A percentile compares a stretch with the other conserved stretches of the same genome.
Conservation (phyloP, 345 rosid species). For the Gossypium raimondii region DNA sequence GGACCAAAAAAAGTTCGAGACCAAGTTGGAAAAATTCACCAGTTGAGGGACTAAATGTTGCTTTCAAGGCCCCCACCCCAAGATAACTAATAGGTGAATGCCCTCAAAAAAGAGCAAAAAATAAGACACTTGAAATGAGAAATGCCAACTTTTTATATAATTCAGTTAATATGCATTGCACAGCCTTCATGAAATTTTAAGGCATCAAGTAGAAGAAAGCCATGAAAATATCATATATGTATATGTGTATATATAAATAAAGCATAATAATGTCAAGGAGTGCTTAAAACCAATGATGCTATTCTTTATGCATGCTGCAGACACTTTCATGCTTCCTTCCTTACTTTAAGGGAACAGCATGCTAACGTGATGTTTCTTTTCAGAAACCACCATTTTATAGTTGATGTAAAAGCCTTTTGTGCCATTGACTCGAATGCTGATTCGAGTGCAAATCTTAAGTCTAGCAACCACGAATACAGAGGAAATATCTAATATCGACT, state of each 20-base stretch:
- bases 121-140: not conserved
- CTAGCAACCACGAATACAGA: not conserved
- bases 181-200: not conserved
- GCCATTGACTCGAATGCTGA: not conserved
- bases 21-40: too few relatives aligned
- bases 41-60: too few relatives aligned
- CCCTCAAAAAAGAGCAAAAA: not conserved
- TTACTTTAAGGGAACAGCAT: constrained; percentile 3
- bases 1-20: too few relatives aligned
- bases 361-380: not conserved
- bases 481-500: not conserved
- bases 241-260: not conserved
- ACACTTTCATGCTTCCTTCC: not conserved
- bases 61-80: too few relatives aligned
- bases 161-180: not conserved
- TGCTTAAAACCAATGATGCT: constrained; percentile 15
- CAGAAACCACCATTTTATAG: not conserved
- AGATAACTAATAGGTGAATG: too few relatives aligned
- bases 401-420: not conserved
- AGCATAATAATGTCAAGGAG: not conserved
- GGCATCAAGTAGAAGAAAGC: too few relatives aligned
- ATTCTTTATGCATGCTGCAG: constrained; percentile 8
- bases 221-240: not conserved
- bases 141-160: not conserved
- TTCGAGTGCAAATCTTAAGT: not conserved